phyloP scores from a whole-genome alignment of 2,329 filamentous ascomycete genomes.

The Ciborinia camelliae region DNA sequence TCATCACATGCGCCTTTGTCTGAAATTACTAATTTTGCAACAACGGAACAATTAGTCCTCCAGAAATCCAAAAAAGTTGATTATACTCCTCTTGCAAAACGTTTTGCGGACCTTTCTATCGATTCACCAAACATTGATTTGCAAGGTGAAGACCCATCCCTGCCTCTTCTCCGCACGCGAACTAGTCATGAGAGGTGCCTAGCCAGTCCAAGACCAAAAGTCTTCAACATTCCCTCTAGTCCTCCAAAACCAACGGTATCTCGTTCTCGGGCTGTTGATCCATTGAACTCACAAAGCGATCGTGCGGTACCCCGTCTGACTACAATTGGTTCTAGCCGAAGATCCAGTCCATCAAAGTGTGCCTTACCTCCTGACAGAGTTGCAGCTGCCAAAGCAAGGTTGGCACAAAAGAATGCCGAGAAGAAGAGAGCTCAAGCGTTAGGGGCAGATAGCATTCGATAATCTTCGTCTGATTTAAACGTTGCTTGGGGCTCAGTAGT shows the following conservation, averaged over 20 bases:
- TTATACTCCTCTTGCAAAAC: constrained; percentile 28
- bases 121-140: constrained; percentile 25
- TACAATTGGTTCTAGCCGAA: constrained; percentile 25
- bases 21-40: constrained; percentile 32
- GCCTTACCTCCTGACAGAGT: constrained; percentile 36
- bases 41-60: constrained; percentile 26
- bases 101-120: constrained; percentile 26
- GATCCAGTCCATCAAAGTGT: constrained; percentile 27
- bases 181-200: constrained; percentile 25
- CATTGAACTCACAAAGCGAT: constrained; percentile 25
- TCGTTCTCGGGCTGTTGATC: constrained; percentile 24
- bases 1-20: constrained; percentile 30
- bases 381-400: constrained; percentile 37
- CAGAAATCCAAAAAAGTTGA: constrained; percentile 28
- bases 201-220: constrained; percentile 32
- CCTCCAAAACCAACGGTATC: constrained; percentile 30
- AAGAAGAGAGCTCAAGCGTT: constrained; percentile 29
- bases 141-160: constrained; percentile 26
- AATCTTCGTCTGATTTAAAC: neutral
- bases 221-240: constrained; percentile 34
- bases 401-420: constrained; percentile 36
- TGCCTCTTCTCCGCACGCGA: constrained; percentile 20
- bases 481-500: neutral
- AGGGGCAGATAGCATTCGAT: constrained; percentile 19
- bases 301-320: constrained; percentile 12